These are phyloP conservation scores for Triadica sebifera DNA, from an alignment of 345 rosid genomes.

Conservation along the genomic window DNA sequence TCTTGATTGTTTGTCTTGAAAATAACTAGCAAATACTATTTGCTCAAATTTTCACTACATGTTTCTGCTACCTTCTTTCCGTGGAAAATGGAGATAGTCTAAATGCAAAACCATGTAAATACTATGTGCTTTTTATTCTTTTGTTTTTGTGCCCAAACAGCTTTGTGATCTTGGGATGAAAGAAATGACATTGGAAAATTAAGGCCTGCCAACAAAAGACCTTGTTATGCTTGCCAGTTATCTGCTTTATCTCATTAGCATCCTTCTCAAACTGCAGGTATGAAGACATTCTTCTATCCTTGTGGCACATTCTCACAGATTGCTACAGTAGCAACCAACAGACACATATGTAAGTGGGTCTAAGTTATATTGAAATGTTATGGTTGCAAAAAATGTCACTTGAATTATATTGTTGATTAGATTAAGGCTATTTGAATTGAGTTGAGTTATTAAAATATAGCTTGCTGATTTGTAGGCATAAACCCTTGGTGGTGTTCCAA, in stretches of 20 bases:
- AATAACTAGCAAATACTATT: background rate
- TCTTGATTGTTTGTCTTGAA: background rate
- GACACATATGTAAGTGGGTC: conserved; percentile 76
- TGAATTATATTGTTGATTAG: background rate
- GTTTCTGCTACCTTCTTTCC: background rate
- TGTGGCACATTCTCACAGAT: conserved; percentile 87
- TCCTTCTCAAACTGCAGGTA: conserved; percentile 45
- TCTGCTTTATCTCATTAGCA: conserved; percentile 15
- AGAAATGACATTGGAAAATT: background rate
- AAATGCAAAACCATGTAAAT: background rate
- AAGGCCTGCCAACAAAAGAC: background rate
- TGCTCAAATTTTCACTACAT: background rate
- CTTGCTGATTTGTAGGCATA: background rate
- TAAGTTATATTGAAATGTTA: too few species aligned
- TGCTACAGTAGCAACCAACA: conserved; percentile 74
- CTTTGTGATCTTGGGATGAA: background rate
- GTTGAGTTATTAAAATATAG: background rate
- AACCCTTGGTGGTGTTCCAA: background rate
- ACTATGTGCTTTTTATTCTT: background rate
- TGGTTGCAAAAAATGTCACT: background rate
- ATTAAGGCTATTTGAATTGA: background rate
- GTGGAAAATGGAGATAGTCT: background rate
- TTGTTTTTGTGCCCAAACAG: background rate
- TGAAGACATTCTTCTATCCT: conserved; percentile 81
- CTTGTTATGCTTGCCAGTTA: background rate